phyloP scores from a whole-genome alignment of 179 eudicot genomes.

The Camellia oleifera region DNA sequence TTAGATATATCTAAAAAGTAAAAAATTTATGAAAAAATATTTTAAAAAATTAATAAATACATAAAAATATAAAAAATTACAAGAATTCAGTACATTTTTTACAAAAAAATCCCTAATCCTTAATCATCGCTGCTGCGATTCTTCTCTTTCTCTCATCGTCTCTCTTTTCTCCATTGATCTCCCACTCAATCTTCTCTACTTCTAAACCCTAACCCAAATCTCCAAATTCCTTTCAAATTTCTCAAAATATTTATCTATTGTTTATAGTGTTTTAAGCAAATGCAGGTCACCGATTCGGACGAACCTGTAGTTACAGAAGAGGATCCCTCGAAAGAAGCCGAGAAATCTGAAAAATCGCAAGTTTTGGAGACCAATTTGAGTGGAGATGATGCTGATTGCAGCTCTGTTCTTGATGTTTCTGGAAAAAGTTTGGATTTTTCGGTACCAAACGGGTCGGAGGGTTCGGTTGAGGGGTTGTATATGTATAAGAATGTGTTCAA shows the following conservation, averaged over 20 bases:
- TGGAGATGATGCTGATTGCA: conserved; percentile 22
- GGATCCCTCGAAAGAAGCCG: not conserved
- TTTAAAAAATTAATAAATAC: too few species aligned
- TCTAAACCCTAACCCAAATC: conserved; percentile 4
- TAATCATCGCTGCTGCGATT: too few species aligned
- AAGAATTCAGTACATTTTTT: too few species aligned
- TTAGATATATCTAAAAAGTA: too few species aligned
- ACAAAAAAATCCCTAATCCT: too few species aligned
- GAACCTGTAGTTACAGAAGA: not conserved
- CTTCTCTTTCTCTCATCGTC: not conserved
- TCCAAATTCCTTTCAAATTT: not conserved
- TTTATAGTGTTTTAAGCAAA: not conserved
- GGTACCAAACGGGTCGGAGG: conserved; percentile 17
- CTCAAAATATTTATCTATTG: too few species aligned
- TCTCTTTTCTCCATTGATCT: not conserved
- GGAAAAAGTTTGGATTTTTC: conserved; percentile 66
- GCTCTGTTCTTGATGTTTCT: conserved; percentile 54
- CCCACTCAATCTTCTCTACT: not conserved
- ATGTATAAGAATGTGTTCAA: conserved; percentile 70
- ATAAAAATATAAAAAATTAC: too few species aligned
- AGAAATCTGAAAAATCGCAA: not conserved
- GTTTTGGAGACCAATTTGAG: conserved; percentile 5
- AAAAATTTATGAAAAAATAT: too few species aligned
- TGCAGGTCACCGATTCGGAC: conserved; percentile 19
- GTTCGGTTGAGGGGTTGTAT: conserved; percentile 39